Evolutionary conservation across 108 stramenopile genomes (phyloP), one percentile per base, ranked within the genome.

Genomic region (Skeletonema marinoi): DNA sequence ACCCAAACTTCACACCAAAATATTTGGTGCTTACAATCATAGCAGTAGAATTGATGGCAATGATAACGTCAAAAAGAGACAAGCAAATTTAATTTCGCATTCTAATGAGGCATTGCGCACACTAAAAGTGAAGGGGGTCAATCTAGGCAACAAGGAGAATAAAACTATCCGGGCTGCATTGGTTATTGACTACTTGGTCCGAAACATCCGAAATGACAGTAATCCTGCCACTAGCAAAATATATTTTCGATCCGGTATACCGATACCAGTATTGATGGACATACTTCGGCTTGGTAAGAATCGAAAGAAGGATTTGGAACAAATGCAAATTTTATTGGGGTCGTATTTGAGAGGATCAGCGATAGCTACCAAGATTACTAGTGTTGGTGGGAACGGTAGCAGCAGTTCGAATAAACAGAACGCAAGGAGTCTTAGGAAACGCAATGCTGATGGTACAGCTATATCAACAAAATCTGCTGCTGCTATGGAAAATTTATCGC

Each of bases 161-260:
- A 32, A 46, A 12, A 51, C 32, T 14, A 71, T 58, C 19, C 70
- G 81, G 6, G 75, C 75, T 33, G 81, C 58, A 2, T 16, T 82
- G 14, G 71, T 76, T 3, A 69, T 76, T 56, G 81, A 71, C 7
- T 82, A 75, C 71, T 31, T 82, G 17, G 63, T 70, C 10, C 81
- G 75, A 3, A 70, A 71, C 14, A 59, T 63, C 10, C 66, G 38
- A 14, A 25, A 33, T 61, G 21, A 12, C 8, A 17, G 2, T 7
- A 17, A 1, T 44, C 9, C 13, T 3, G 19, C 36, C 16, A 41
- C 66, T 21, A 65, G 7, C 4, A 32, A 17, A 3, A 16, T n/a
- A 2, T 82, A 75, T 68, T 66, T n/a, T 54, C 66, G 51, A 46
- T 58, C 75, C 3, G 54, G 50, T 13, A 66, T 82, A 14, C 81